Evolutionary conservation across 2,329 filamentous ascomycete genomes (phyloP).

Genomic region (Venturia asperata): DNA sequence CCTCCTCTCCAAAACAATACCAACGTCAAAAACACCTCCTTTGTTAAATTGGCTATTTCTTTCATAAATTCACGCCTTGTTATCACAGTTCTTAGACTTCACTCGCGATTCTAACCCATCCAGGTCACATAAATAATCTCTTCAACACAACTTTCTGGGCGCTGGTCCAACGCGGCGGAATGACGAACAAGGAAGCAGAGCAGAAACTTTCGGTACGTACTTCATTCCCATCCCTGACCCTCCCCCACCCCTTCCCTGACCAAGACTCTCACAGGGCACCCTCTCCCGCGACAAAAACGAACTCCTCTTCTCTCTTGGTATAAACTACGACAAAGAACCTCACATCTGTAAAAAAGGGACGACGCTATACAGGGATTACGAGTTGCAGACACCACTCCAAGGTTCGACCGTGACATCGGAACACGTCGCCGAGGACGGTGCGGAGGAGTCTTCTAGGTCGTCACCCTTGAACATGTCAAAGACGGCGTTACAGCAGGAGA

Average conservation of each 20-base stretch:
- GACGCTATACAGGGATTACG: constrained; percentile 67
- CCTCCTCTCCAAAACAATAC: no score
- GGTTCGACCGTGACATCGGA: background rate
- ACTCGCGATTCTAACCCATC: no score
- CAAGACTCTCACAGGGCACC: constrained; percentile 63
- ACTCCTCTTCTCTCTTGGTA: constrained; percentile 81
- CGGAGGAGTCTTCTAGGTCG: background rate
- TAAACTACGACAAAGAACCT: constrained; percentile 96
- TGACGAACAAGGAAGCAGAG: constrained; percentile 73
- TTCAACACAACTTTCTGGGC: constrained; percentile 98
- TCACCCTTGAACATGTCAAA: constrained; percentile 50
- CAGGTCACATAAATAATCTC: constrained; percentile 94
- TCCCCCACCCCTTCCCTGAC: background rate
- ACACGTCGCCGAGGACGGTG: background rate
- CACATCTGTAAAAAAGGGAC: constrained; percentile 93
- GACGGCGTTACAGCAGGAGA: constrained; percentile 75
- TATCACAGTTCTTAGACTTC: no score
- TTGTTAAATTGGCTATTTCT: no score
- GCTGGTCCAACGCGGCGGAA: constrained; percentile 68
- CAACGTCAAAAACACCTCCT: no score
- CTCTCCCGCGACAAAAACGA: constrained; percentile 88
- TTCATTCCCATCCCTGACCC: background rate
- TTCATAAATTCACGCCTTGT: no score
- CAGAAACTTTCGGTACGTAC: constrained; percentile 62
- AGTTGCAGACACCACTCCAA: background rate